Evolutionary conservation across 1,139 yeast genomes (phyloP).

Genomic region (Kluyveromyces sp.): DNA sequence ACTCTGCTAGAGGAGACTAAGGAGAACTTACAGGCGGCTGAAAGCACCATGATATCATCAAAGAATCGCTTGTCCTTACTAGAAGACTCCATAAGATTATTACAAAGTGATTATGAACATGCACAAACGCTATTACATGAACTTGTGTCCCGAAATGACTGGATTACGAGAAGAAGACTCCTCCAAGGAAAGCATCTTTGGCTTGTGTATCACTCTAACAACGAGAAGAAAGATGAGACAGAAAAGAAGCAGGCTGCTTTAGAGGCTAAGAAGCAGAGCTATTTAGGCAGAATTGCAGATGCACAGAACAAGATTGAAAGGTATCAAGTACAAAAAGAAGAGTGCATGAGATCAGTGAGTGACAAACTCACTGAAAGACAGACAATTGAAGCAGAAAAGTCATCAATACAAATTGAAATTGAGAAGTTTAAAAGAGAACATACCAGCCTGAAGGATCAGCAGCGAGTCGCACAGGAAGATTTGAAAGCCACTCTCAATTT

Average conservation of each 20-base stretch:
- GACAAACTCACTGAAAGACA: constrained; percentile 23
- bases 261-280: constrained; percentile 24
- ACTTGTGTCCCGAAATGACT: constrained; percentile 30
- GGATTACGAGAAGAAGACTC: constrained; percentile 40
- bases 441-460: constrained; percentile 23
- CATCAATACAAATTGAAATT: constrained; percentile 22
- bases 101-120: constrained; percentile 31
- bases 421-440: constrained; percentile 17
- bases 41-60: constrained; percentile 23
- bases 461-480: constrained; percentile 28
- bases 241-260: constrained; percentile 23
- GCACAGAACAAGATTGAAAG: constrained; percentile 24
- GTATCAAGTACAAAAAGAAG: constrained; percentile 16
- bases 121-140: constrained; percentile 32
- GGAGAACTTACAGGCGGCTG: constrained; percentile 41
- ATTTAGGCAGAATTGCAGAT: constrained; percentile 16
- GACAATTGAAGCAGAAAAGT: constrained; percentile 21
- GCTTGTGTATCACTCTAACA: constrained; percentile 39
- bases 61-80: constrained; percentile 25
- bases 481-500: constrained; percentile 30
- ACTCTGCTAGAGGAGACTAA: constrained; percentile 60
- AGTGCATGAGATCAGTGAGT: constrained; percentile 22
- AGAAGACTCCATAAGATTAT: constrained; percentile 22
- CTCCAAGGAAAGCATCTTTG: constrained; percentile 61
- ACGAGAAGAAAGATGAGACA: constrained; percentile 21